Base-by-base conservation (phyloP, 2,329 filamentous ascomycete species). In the Calcarisporium arbuscula region DNA sequence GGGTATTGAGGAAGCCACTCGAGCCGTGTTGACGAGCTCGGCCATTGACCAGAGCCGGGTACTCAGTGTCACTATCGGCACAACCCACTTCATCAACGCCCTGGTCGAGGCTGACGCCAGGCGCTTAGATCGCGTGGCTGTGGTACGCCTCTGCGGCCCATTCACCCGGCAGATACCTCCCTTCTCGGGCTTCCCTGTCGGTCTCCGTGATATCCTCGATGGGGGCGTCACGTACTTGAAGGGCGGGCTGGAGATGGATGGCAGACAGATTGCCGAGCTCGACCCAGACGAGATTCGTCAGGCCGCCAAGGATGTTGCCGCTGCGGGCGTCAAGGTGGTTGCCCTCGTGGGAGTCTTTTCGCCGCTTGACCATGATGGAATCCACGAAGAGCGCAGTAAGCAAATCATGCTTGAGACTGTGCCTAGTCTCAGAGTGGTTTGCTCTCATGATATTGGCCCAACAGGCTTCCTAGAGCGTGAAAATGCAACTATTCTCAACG, bases 401-500 rank as follows among this genome's bases (percentile, higher is more conserved):
- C 42, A 41, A 8, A 48, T 68, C 4, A 46, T 68, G n/a, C 51
- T 55, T 0, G 39, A 60, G 4, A 52, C 54, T 9, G 48, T 48
- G 5, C 62, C 65, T 1, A 43, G 41, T 5, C 41, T 65, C 0
- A 48, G 53, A 1, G 52, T 68, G 1, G 61, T 67, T 1, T 67
- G 61, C 39, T 67, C 65, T 1, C 57, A 62, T 22, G 52, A 61
- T 17, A 62, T 70, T 14, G 66, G 62, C 1, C 60, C 59, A 3
- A 61, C 62, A 0, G 68, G 68, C 1, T 46, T 69, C 1, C 41
- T 69, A 9, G 60, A 64, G 41, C 41, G 71, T 14, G 71, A 74
- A 45, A 74, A 74, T 51, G 70, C 71, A 5, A 67, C 68, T 3
- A 72, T 74, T 15, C 57, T 75, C 30, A 75, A 75, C 36, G 70